Evolutionary conservation across 495 filamentous ascomycete genomes (phyloP), one percentile per base, ranked within the genome.

Genomic region (Pyrenula aspistea): DNA sequence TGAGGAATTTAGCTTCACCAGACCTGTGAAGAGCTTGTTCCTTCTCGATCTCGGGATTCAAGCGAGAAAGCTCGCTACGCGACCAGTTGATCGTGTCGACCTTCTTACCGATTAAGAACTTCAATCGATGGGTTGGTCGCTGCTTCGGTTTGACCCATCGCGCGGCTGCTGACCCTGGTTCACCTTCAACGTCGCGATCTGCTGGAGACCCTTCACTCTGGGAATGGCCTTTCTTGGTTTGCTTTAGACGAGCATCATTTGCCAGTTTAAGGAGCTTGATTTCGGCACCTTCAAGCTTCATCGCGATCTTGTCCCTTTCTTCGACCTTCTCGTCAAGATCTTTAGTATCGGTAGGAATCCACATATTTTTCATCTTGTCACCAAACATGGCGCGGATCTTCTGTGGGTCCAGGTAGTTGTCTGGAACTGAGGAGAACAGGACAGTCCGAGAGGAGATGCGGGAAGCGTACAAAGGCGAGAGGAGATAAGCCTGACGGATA

Each of bases 391-490:
- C 76, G 60, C 86, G 83, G 55, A 98, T 71, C 62, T 80, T 88
- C 15, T 77, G 77, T 67, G 87, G 80, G 64, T 85, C 78, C 31
- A 92, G 74, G 60, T 91, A 94, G 4, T 81, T 71, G 42, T 78
- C 60, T 2, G 93, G 91, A 20, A 98, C 91, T 10, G 87, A 86
- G 23, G 88, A 85, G 69, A 96, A 95, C 12, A 98, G 83, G 3
- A 98, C 89, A 25, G 92, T 97, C 58, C 91, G 83, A 2, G 93
- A 94, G 1, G 94, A 97, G 58, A 97, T 85, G 61, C 92, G 88
- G 62, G 83, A 87, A 53, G 90, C 81, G 68, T 96, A 92, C 24
- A 88, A 75, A 15, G 91, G 92, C 42, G 90, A 91, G 57, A 95
- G 77, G 53, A 93, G 76, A 72, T 95, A 96, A 1, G 94, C 93